These are phyloP conservation scores for Xerocomellus chrysenteron DNA, from an alignment of 768 basidiomycete genomes.

Conservation along the genomic window DNA sequence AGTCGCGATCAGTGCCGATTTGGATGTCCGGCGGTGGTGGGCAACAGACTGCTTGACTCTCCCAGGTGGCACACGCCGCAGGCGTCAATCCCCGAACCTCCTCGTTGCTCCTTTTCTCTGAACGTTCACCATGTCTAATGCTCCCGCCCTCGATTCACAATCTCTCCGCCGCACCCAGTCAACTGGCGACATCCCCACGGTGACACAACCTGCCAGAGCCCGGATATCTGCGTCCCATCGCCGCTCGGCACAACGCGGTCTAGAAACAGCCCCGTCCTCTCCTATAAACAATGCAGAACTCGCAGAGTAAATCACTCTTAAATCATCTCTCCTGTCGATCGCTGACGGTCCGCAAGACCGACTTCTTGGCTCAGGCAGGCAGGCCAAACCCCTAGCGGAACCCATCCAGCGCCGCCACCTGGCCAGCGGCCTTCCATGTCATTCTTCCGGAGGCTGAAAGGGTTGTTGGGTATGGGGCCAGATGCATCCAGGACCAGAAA, in stretches of 20 bases:
- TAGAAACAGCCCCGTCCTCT: slow-evolving; percentile 18
- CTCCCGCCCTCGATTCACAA: slow-evolving; percentile 30
- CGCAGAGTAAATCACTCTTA: slow-evolving; percentile 17
- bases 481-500: slow-evolving; percentile 51
- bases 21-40: slow-evolving; percentile 18
- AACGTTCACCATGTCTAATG: slow-evolving; percentile 30
- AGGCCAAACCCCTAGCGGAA: slow-evolving; percentile 17
- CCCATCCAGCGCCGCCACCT: slow-evolving; percentile 2
- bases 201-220: slow-evolving; percentile 25
- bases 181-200: slow-evolving; percentile 33
- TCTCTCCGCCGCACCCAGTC: slow-evolving; percentile 36
- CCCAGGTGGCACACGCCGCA: slow-evolving; percentile 28
- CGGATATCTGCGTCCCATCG: slow-evolving; percentile 31
- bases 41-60: slow-evolving; percentile 10
- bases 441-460: slow-evolving; percentile 28
- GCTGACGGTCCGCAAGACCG: slow-evolving; percentile 24
- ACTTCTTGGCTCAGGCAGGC: slow-evolving; percentile 27
- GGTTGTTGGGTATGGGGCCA: slow-evolving; percentile 53
- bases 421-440: slow-evolving; percentile 16
- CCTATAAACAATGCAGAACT: slow-evolving; percentile 14
- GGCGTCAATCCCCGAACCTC: slow-evolving; percentile 27
- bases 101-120: slow-evolving; percentile 12
- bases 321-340: slow-evolving; percentile 7
- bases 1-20: slow-evolving; percentile 17
- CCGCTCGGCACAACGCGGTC: slow-evolving; percentile 26